Conservation (phyloP, 345 rosid genomes). For the Sisymbrium altissimum region DNA sequence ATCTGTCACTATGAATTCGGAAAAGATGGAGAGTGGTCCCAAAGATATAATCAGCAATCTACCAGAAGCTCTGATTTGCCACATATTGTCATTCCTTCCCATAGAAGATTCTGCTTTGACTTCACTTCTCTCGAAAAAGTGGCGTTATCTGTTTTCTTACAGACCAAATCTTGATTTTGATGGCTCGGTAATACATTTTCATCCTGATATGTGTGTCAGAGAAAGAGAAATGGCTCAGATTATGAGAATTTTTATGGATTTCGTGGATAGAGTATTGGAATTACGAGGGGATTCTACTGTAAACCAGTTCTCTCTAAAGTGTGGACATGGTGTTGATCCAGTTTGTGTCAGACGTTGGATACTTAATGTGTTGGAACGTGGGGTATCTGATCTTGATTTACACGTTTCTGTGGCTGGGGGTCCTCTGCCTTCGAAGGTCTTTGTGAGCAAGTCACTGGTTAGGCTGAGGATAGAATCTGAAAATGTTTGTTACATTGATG, state of each 20-base stretch:
- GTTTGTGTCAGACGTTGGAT: not conserved
- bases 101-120: slow-evolving; percentile 16
- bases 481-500: no score
- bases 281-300: not conserved
- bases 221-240: not conserved
- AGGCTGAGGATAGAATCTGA: no score
- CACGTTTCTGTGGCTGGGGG: not conserved
- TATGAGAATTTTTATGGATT: not conserved
- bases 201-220: not conserved
- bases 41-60: slow-evolving; percentile 6
- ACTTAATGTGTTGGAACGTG: slow-evolving; percentile 7
- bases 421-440: not conserved
- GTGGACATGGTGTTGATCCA: not conserved
- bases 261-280: not conserved
- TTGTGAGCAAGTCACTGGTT: not conserved
- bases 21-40: not conserved
- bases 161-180: slow-evolving; percentile 1
- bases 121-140: slow-evolving; percentile 10
- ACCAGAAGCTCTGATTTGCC: slow-evolving; percentile 14
- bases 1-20: not conserved
- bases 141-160: not conserved
- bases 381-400: not conserved
- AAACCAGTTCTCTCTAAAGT: not conserved
- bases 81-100: slow-evolving; percentile 21
- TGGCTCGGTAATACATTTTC: not conserved